phyloP scores from a whole-genome alignment of 192 early-diverging fungal genomes.

The Coemansia sp. region DNA sequence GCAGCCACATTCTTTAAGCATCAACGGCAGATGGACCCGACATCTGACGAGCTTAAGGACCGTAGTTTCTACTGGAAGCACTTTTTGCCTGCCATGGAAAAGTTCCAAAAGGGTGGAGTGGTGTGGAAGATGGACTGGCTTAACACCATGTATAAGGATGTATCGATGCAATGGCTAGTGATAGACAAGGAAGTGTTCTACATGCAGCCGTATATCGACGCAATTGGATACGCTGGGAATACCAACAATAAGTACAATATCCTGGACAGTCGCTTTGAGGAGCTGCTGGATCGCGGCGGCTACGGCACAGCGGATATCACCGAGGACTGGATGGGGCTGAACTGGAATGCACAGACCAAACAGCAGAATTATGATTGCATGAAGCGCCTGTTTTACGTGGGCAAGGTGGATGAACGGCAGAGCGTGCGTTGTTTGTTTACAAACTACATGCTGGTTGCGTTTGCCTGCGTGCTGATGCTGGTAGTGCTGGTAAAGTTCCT shows the following conservation, averaged over 20 bases:
- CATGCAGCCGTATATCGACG: constrained; percentile 58
- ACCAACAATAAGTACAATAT: constrained; percentile 54
- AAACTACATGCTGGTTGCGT: constrained; percentile 83
- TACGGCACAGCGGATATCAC: constrained; percentile 56
- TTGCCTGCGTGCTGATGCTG: constrained; percentile 68
- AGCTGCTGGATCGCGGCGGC: constrained; percentile 35
- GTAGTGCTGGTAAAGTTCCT: constrained; percentile 83
- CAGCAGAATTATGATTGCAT: constrained; percentile 68
- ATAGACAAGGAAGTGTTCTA: constrained; percentile 68
- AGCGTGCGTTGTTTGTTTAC: constrained; percentile 75
- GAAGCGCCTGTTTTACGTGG: constrained; percentile 80
- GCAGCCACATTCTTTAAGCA: constrained; percentile 25
- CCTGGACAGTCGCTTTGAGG: constrained; percentile 38
- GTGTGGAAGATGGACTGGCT: constrained; percentile 60
- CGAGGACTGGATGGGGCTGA: constrained; percentile 40
- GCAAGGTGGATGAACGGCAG: constrained; percentile 74
- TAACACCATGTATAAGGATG: constrained; percentile 50
- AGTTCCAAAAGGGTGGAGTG: constrained; percentile 61
- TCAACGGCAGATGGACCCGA: constrained; percentile 12
- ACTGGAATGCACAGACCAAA: constrained; percentile 19
- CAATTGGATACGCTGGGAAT: constrained; percentile 18
- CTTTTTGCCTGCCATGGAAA: constrained; percentile 27
- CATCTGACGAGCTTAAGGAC: constrained; percentile 26
- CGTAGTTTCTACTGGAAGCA: constrained; percentile 20
- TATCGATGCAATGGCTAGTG: constrained; percentile 54